phyloP scores from a whole-genome alignment of 2,329 filamentous ascomycete species.

The Chrysoporthe deuterocubensis region DNA sequence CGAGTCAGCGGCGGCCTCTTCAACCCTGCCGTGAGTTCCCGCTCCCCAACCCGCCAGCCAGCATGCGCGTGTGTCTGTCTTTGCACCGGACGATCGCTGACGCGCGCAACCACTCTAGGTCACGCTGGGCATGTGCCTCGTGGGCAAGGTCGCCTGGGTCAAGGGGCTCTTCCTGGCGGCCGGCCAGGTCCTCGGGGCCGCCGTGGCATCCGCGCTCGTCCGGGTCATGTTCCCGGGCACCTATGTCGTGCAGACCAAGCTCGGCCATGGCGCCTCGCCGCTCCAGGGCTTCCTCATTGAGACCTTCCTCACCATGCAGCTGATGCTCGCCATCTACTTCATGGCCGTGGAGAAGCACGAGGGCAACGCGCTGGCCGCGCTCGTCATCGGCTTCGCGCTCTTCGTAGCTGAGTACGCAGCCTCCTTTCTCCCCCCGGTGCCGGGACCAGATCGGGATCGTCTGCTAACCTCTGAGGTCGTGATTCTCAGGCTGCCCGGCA shows the following conservation, averaged over 20 bases:
- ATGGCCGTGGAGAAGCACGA: slow-evolving; percentile 64
- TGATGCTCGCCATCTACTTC: slow-evolving; percentile 60
- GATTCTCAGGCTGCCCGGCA: slow-evolving; percentile 33
- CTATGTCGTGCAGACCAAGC: slow-evolving; percentile 50
- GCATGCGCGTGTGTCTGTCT: no score
- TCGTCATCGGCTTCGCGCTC: slow-evolving; percentile 24
- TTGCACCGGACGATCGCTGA: not conserved
- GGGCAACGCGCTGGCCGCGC: slow-evolving; percentile 49
- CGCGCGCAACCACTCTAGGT: slow-evolving; percentile 9
- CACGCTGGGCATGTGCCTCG: slow-evolving; percentile 51
- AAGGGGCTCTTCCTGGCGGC: slow-evolving; percentile 42
- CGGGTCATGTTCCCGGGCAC: slow-evolving; percentile 39
- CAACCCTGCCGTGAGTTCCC: slow-evolving; percentile 27
- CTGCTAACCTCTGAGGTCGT: not conserved
- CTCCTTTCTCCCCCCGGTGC: not conserved
- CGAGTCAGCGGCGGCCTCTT: slow-evolving; percentile 27
- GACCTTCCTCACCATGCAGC: slow-evolving; percentile 54
- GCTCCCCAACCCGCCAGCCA: no score
- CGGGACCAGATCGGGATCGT: not conserved
- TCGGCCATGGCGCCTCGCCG: slow-evolving; percentile 47
- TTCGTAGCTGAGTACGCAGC: slow-evolving; percentile 19
- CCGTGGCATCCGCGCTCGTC: slow-evolving; percentile 51
- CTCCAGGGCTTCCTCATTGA: slow-evolving; percentile 57
- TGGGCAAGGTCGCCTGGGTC: slow-evolving; percentile 46
- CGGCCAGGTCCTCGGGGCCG: slow-evolving; percentile 28